Evolutionary conservation across 2,329 filamentous ascomycete species (phyloP).

Genomic region (Fusarium algeriense): DNA sequence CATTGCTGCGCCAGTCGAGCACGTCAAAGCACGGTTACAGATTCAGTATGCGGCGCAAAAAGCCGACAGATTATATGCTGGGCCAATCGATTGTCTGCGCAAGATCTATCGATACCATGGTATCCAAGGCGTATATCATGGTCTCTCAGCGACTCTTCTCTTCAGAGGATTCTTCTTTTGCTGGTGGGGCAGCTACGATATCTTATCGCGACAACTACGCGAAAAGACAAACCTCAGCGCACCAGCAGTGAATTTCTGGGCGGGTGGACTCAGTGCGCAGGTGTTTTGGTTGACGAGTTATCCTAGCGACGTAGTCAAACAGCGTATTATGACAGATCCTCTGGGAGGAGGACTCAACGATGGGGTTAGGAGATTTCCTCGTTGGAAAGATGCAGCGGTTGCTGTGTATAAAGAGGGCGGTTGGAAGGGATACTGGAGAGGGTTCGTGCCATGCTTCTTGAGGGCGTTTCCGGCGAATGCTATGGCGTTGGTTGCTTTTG

Average conservation of each 20-base stretch:
- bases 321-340: constrained; percentile 96
- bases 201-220: constrained; percentile 78
- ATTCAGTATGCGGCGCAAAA: constrained; percentile 91
- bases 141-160: constrained; percentile 84
- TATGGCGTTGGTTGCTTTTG: constrained; percentile 92
- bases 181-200: constrained; percentile 97
- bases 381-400: constrained; percentile 83
- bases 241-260: constrained; percentile 95
- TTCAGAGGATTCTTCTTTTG: constrained; percentile 97
- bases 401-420: constrained; percentile 83
- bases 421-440: constrained; percentile 87
- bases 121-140: constrained; percentile 84
- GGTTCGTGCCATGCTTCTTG: constrained; percentile 93
- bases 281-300: constrained; percentile 95
- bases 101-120: constrained; percentile 82
- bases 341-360: constrained; percentile 78
- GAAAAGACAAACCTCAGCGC: constrained; percentile 76
- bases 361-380: constrained; percentile 74
- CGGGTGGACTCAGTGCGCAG: constrained; percentile 91
- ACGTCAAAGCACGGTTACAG: constrained; percentile 93
- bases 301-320: constrained; percentile 93
- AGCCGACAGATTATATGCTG: constrained; percentile 81
- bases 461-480: constrained; percentile 96
- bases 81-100: constrained; percentile 84
- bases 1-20: constrained; percentile 93